phyloP scores from a whole-genome alignment of 148 eudicot species.

The Vaccinium myrtillus region DNA sequence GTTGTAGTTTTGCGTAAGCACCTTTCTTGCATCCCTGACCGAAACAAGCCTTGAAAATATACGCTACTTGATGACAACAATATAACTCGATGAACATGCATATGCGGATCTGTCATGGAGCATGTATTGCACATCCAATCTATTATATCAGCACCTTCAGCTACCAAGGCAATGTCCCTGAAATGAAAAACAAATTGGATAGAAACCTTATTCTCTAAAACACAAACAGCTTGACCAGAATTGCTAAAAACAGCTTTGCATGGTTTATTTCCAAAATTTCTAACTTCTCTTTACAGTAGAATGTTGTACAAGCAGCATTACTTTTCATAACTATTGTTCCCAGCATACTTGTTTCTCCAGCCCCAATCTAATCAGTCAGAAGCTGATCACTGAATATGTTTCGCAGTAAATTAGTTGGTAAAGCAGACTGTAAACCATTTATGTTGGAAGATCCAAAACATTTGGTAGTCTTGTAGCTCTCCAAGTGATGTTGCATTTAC shows the following conservation, averaged over 20 bases:
- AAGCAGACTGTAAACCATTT: neutral
- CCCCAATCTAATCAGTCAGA: neutral
- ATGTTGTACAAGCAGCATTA: neutral
- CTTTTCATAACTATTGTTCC: neutral
- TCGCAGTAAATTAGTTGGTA: neutral
- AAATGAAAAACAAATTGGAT: slow-evolving; percentile 21
- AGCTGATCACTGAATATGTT: slow-evolving; percentile 2
- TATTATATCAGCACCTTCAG: slow-evolving; percentile 36
- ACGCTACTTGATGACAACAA: slow-evolving; percentile 63
- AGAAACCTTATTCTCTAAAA: slow-evolving; percentile 11
- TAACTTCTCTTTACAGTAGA: neutral
- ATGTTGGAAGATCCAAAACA: slow-evolving; percentile 7
- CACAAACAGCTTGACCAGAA: neutral
- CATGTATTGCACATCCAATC: slow-evolving; percentile 57
- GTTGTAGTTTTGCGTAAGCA: slow-evolving; percentile 19
- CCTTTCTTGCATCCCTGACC: slow-evolving; percentile 97
- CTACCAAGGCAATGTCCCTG: slow-evolving; percentile 79
- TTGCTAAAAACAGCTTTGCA: neutral
- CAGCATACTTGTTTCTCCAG: neutral
- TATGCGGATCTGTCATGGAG: slow-evolving; percentile 46
- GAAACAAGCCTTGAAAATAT: slow-evolving; percentile 63
- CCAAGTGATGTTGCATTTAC: neutral
- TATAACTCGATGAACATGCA: slow-evolving; percentile 75
- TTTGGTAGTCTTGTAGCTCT: neutral
- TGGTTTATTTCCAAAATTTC: neutral